Conservation (phyloP, 1,284 basidiomycete genomes). For the Volvariella surrecta region DNA sequence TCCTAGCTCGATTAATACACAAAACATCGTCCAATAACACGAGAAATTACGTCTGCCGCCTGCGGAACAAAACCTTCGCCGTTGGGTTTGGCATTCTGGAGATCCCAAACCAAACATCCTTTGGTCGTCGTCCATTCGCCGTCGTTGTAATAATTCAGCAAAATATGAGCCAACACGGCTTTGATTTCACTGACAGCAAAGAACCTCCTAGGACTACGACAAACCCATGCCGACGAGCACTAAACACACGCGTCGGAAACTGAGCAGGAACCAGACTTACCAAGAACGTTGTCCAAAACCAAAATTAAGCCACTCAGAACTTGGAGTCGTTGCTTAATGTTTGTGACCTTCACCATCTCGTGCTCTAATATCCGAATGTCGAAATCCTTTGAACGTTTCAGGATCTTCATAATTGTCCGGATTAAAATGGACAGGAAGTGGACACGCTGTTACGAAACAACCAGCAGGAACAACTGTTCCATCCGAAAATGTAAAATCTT, state of each 20-base stretch:
- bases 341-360: constrained; percentile 1
- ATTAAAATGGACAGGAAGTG: constrained; percentile 1
- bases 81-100: constrained; percentile 16
- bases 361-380: constrained; percentile 3
- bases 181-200: constrained; percentile 22
- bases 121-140: constrained; percentile 12
- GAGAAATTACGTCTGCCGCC: too few species aligned
- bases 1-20: too few species aligned
- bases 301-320: constrained; percentile 3
- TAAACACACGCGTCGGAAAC: too few species aligned
- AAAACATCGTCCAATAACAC: too few species aligned
- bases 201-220: constrained; percentile 21
- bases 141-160: constrained; percentile 20
- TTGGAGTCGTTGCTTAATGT: constrained; percentile 2
- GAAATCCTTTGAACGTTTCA: constrained; percentile 3
- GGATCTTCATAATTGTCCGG: constrained; percentile 3
- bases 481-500: constrained; percentile 5
- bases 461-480: constrained; percentile 4
- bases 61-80: constrained; percentile 18
- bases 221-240: neutral
- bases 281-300: constrained; percentile 5
- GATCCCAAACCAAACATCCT: constrained; percentile 16
- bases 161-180: constrained; percentile 20
- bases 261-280: too few species aligned
- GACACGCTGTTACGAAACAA: neutral